Conservation (phyloP, 78 protist genomes). For the Dictyostelium brefeldianum region DNA sequence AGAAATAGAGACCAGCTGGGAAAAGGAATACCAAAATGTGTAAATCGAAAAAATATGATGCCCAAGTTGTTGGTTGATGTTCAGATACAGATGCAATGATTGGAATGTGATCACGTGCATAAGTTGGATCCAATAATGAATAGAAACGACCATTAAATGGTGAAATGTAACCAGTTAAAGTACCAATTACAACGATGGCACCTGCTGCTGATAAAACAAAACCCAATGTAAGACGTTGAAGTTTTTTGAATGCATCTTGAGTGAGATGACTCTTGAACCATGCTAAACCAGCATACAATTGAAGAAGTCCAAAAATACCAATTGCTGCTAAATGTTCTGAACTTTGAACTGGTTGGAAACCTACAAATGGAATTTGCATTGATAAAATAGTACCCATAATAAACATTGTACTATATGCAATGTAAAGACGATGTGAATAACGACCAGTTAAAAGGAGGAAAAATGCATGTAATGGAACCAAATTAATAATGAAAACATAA, state of each 20-base stretch:
- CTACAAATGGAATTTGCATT: constrained; percentile 95
- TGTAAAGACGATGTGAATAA: constrained; percentile 89
- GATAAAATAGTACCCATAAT: constrained; percentile 92
- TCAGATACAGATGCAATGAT: constrained; percentile 99
- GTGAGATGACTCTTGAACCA: constrained; percentile 73
- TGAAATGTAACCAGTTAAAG: constrained; percentile 86
- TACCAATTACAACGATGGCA: constrained; percentile 77
- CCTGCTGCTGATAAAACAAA: constrained; percentile 53
- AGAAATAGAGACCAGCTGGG: constrained; percentile 96
- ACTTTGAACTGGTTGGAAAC: constrained; percentile 95
- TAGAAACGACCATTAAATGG: constrained; percentile 97
- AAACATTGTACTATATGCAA: constrained; percentile 96
- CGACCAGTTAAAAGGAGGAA: constrained; percentile 91
- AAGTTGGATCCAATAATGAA: constrained; percentile 96
- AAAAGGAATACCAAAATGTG: constrained; percentile 93
- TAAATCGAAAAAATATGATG: constrained; percentile 97
- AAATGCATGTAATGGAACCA: constrained; percentile 96
- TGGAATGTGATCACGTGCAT: constrained; percentile 98
- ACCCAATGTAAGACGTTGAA: constrained; percentile 49
- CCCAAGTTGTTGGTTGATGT: constrained; percentile 99
- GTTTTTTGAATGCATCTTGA: constrained; percentile 33
- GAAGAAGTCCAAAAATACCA: constrained; percentile 93
- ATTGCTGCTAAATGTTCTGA: constrained; percentile 98
- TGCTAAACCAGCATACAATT: constrained; percentile 76
- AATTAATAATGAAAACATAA: constrained; percentile 98